phyloP scores from a whole-genome alignment of 352 stramenopile species.

The Phytophthora sansomeana region DNA sequence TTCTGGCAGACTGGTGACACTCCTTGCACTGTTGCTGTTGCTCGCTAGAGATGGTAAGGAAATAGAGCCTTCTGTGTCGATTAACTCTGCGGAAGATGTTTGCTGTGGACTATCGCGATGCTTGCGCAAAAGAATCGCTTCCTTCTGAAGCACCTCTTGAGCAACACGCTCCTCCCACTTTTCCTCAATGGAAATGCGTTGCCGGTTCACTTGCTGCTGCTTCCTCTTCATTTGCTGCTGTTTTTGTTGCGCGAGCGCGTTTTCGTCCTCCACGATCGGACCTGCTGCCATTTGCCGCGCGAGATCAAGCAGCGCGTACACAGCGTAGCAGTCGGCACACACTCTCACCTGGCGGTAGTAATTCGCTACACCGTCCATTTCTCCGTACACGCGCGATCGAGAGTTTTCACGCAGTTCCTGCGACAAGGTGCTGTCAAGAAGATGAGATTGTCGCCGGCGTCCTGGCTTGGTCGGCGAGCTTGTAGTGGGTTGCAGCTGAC shows the following conservation, averaged over 20 bases:
- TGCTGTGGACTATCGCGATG: slow-evolving; percentile 9
- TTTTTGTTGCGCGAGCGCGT: slow-evolving; percentile 28
- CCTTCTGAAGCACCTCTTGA: slow-evolving; percentile 59
- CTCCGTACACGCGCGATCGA: slow-evolving; percentile 55
- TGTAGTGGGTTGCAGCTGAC: slow-evolving; percentile 7
- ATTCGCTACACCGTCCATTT: slow-evolving; percentile 69
- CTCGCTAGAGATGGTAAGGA: slow-evolving; percentile 18
- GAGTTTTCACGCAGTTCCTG: slow-evolving; percentile 63
- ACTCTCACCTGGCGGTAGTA: slow-evolving; percentile 89
- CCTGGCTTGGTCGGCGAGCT: slow-evolving; percentile 13
- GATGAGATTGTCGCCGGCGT: slow-evolving; percentile 34
- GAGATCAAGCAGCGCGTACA: slow-evolving; percentile 89
- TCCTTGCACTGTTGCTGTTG: slow-evolving; percentile 16
- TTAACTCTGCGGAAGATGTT: not conserved
- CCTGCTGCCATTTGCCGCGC: slow-evolving; percentile 52
- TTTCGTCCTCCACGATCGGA: slow-evolving; percentile 11
- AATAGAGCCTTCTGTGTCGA: not conserved
- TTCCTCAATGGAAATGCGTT: slow-evolving; percentile 39
- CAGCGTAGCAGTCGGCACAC: slow-evolving; percentile 83
- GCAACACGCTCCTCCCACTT: slow-evolving; percentile 57
- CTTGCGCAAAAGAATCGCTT: slow-evolving; percentile 40
- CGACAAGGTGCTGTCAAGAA: slow-evolving; percentile 59
- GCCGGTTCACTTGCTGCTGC: slow-evolving; percentile 18
- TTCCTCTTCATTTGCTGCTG: slow-evolving; percentile 34
- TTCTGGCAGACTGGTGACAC: slow-evolving; percentile 7